Base-by-base conservation (phyloP, 805 yeast genomes). In the Saccharomycopsis sp. region DNA sequence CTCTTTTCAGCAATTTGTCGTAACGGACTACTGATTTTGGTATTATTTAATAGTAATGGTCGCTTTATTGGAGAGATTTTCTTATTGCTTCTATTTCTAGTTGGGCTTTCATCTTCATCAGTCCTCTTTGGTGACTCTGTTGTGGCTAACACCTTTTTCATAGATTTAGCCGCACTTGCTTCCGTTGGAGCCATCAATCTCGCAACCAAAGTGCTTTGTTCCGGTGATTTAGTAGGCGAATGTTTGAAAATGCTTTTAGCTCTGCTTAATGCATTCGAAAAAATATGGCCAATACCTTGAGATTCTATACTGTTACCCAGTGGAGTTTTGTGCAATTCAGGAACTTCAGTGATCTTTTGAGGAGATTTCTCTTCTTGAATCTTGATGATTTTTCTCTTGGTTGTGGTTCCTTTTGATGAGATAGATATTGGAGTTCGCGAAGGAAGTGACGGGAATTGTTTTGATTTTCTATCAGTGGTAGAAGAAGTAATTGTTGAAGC, bases 181-280 rank as follows among this genome's bases (percentile, higher is more conserved):
- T 43, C 33, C 16, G 50, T 43, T 20, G 48, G 48, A 4, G 43
- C 43, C 43, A 44, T 44, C 16, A 38, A n/a, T 32, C 47, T 38
- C 23, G 23, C 20, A 14, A 23, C 38, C 13, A 27, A 8, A 38
- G 41, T 20, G 41, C 24, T 31, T 9, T 19, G 7, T 32, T 19
- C 40, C 7, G 43, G 17, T 11, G 19, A 29, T 22, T 40, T 40
- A 19, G 43, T 28, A 14, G 43, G 9, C 4, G 43, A 17, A 24
- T 40, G 44, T 29, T 45, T 41, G 40, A 49, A 49, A n/a, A 49
- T 45, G 28, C 52, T 45, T 35, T 46, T 45, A 4, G 52, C 47
- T 4, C 42, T 32, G 23, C 29, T 45, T 14, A 38, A 14, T 4
- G 44, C 44, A 20, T 14, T 31, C 16, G 51, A 39, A 28, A 47